A percentile compares a stretch with the other conserved stretches of the same genome.
Evolutionary conservation across 129 eudicot species (phyloP).

Genomic region (Sambucus nigra): DNA sequence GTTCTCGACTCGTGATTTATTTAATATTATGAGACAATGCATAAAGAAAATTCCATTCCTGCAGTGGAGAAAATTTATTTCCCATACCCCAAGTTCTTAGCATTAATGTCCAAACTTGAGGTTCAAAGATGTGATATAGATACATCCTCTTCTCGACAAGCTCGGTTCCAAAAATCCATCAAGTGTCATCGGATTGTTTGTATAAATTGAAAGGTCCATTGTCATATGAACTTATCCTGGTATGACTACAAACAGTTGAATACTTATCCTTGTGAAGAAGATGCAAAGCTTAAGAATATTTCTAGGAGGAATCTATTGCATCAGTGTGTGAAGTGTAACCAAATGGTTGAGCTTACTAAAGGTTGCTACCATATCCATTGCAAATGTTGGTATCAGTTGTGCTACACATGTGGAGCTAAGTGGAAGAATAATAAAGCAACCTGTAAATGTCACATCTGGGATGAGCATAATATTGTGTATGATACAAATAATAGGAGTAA

Average conservation of each 20-base stretch:
- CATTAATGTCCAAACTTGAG: slow-evolving; percentile 46
- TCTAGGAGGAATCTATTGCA: slow-evolving; percentile 29
- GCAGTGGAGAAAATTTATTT: slow-evolving; percentile 51
- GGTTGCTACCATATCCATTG: slow-evolving; percentile 45
- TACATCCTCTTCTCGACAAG: neutral
- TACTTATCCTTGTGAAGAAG: slow-evolving; percentile 30
- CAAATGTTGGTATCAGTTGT: slow-evolving; percentile 77
- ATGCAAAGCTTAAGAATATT: slow-evolving; percentile 36
- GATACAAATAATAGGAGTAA: neutral
- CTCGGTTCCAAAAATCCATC: slow-evolving; percentile 29
- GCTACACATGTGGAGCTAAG: slow-evolving; percentile 84
- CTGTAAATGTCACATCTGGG: slow-evolving; percentile 66
- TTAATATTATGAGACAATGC: slow-evolving; percentile 40
- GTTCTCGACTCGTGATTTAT: slow-evolving; percentile 37
- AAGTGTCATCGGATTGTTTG: slow-evolving; percentile 43
- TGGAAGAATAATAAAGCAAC: slow-evolving; percentile 73
- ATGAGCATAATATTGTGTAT: slow-evolving; percentile 38
- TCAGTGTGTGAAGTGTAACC: slow-evolving; percentile 29
- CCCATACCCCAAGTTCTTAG: slow-evolving; percentile 53
- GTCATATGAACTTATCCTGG: slow-evolving; percentile 50
- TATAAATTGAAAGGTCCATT: slow-evolving; percentile 46
- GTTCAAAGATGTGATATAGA: slow-evolving; percentile 15
- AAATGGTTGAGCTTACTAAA: slow-evolving; percentile 32
- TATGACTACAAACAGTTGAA: slow-evolving; percentile 18
- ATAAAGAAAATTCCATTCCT: slow-evolving; percentile 62